These are phyloP conservation scores for Lavandula angustifolia DNA, from an alignment of 257 asterid species.

Conservation along the genomic window DNA sequence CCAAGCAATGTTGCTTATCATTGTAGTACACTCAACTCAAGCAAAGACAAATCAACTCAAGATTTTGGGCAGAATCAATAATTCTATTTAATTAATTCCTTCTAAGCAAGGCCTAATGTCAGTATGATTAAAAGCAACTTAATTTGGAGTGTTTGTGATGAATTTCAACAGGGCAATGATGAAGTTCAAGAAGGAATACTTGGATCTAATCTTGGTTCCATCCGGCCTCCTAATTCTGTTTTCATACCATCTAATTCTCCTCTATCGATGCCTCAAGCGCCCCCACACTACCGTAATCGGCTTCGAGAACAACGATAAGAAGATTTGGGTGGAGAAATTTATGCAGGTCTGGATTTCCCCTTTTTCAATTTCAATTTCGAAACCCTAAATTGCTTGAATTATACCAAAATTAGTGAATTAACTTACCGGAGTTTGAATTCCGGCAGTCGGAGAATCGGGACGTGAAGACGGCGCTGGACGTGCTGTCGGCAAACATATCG, in stretches of 20 bases:
- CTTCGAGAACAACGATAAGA: constrained; percentile 66
- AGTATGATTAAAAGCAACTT: constrained; percentile 20
- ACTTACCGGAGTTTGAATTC: background rate
- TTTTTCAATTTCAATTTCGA: too few species aligned
- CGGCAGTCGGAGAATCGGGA: constrained; percentile 46
- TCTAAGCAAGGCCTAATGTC: constrained; percentile 29
- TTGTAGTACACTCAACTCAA: constrained; percentile 31
- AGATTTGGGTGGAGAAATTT: constrained; percentile 56
- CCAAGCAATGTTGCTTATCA: constrained; percentile 34
- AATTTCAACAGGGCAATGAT: background rate
- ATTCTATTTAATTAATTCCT: constrained; percentile 31
- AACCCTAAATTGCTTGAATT: background rate
- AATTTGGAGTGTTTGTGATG: background rate
- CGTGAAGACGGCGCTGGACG: constrained; percentile 51
- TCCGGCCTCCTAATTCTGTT: constrained; percentile 53
- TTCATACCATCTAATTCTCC: constrained; percentile 55
- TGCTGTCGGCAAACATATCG: constrained; percentile 48
- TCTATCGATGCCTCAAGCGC: too few species aligned
- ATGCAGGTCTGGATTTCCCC: constrained; percentile 48
- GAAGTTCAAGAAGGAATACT: constrained; percentile 47
- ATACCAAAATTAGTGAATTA: background rate
- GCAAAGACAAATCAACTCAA: constrained; percentile 31
- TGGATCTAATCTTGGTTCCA: constrained; percentile 64
- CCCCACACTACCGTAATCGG: constrained; percentile 74
- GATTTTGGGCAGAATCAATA: constrained; percentile 17